Evolutionary conservation across 768 basidiomycete species (phyloP), one percentile per base, ranked within the genome.

Genomic region (Russula virescens): DNA sequence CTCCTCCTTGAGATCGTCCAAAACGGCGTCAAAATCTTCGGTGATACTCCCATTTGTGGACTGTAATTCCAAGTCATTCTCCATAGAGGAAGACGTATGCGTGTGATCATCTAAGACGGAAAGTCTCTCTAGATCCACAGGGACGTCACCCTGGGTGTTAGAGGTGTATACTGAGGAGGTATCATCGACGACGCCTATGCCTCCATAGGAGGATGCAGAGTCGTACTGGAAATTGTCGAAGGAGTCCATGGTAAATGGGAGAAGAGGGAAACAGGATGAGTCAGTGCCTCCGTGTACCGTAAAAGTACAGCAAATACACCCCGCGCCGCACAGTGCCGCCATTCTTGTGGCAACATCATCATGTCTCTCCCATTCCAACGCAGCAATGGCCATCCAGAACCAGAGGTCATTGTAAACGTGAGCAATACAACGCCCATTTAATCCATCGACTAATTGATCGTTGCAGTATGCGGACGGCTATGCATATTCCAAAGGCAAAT

Each of bases 1-100:
- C 67, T 90, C 91, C 66, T 91, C 89, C 75, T 92, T 94, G 69
- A 94, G 72, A 71, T 95, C 94, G 63, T 95, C 94, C 43, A 96
- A 77, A 49, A 93, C 89, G 8, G 84, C 88, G 73, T 95, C 91
- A 66, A 94, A 92, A 70, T 96, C 94, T 58, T 94, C 93, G 61
- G 92, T 89, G 51, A 87, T 80, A 66, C 80, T 76, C 52, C 69
- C 73, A 38, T 74, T 73, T 21, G 68, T 62, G 38, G 71, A 69
- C 10, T 75, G 72, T 38, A 76, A 72, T 49, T 75, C 74, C 50
- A 76, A 71, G 59, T 68, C 68, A 60, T 64, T 61, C 18, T 59
- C 60, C 34, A 49, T 47, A 7, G 65, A 60, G 42, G 61, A 55
- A 34, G 64, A 57, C 9, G 58, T 31, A 42, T 59, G 55, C 26